These are phyloP conservation scores for Madurella mycetomatis DNA, from an alignment of 2,329 filamentous ascomycete genomes.

Conservation along the genomic window DNA sequence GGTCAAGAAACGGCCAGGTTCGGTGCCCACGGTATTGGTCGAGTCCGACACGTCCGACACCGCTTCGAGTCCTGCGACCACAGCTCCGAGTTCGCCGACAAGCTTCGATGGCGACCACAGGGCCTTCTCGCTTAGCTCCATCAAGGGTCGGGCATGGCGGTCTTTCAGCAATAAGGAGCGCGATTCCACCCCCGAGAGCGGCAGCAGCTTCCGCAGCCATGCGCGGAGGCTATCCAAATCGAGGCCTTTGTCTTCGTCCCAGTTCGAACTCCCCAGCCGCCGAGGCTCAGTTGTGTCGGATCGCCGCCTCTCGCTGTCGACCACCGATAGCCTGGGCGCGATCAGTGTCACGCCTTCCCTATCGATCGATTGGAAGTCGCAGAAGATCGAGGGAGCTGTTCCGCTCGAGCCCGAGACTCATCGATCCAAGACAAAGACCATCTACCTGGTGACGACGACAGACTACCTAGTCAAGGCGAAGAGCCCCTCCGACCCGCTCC, in stretches of 20 bases:
- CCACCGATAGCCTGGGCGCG: constrained; percentile 26
- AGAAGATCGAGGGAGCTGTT: constrained; percentile 36
- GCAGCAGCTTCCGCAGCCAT: constrained; percentile 16
- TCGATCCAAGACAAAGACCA: constrained; percentile 42
- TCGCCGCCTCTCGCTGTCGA: constrained; percentile 24
- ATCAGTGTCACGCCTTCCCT: constrained; percentile 25
- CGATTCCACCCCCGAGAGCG: constrained; percentile 10
- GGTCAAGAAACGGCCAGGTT: constrained; percentile 1
- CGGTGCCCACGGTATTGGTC: neutral
- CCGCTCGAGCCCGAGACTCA: constrained; percentile 47
- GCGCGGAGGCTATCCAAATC: constrained; percentile 25
- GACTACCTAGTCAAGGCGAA: constrained; percentile 49
- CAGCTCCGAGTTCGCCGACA: constrained; percentile 20
- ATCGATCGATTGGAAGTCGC: constrained; percentile 32
- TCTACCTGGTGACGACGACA: constrained; percentile 50
- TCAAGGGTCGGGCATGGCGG: constrained; percentile 20
- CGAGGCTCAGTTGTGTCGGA: constrained; percentile 30
- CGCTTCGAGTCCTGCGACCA: constrained; percentile 11
- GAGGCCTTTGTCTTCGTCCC: constrained; percentile 21
- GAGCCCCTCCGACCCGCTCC: constrained; percentile 42
- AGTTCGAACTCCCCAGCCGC: constrained; percentile 24
- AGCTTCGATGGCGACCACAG: constrained; percentile 20
- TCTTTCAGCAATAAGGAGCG: constrained; percentile 19
- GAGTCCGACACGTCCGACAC: constrained; percentile 19
- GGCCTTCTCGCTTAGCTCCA: constrained; percentile 22